Percentiles rank a stretch among this genome's conserved stretches.
These are phyloP conservation scores for Rhizoclosmatium sp. DNA, from an alignment of 192 early-diverging fungal genomes.

Conservation along the genomic window DNA sequence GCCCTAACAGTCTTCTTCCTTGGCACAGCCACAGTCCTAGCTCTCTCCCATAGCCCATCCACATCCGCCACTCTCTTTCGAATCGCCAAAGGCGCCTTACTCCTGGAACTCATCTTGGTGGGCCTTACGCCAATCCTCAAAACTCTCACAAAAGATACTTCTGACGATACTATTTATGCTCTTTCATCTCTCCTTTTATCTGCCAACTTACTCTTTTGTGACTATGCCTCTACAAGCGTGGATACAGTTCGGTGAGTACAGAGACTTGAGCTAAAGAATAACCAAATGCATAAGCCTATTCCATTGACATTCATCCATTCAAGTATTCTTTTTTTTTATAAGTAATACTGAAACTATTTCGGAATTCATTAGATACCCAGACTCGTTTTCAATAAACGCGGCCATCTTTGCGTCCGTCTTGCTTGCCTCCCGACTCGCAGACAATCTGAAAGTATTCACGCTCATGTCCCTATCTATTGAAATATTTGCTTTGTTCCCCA, in stretches of 20 bases:
- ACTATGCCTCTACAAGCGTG: slow-evolving; percentile 60
- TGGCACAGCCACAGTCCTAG: background rate
- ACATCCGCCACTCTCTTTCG: background rate
- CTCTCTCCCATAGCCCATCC: background rate
- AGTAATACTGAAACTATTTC: no score
- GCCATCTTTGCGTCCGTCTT: slow-evolving; percentile 94
- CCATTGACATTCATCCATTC: no score
- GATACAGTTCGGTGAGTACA: slow-evolving; percentile 52
- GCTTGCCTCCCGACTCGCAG: slow-evolving; percentile 83
- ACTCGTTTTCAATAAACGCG: slow-evolving; percentile 96
- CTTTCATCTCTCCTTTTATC: slow-evolving; percentile 83
- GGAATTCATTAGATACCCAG: slow-evolving; percentile 71
- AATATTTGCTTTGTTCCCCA: slow-evolving; percentile 96
- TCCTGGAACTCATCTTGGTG: slow-evolving; percentile 80
- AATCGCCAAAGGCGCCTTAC: slow-evolving; percentile 22
- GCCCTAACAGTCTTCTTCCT: slow-evolving; percentile 46
- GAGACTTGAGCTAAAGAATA: slow-evolving; percentile 27
- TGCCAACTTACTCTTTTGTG: slow-evolving; percentile 89
- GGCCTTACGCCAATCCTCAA: slow-evolving; percentile 89
- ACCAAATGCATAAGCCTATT: background rate
- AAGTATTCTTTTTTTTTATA: no score
- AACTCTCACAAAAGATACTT: slow-evolving; percentile 89
- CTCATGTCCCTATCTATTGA: slow-evolving; percentile 87
- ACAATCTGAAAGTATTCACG: slow-evolving; percentile 86
- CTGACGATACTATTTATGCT: slow-evolving; percentile 94